A percentile compares a stretch with the other conserved stretches of the same genome.
Conservation (phyloP, 2,329 filamentous ascomycete species). For the Arthrobotrys musiformis region DNA sequence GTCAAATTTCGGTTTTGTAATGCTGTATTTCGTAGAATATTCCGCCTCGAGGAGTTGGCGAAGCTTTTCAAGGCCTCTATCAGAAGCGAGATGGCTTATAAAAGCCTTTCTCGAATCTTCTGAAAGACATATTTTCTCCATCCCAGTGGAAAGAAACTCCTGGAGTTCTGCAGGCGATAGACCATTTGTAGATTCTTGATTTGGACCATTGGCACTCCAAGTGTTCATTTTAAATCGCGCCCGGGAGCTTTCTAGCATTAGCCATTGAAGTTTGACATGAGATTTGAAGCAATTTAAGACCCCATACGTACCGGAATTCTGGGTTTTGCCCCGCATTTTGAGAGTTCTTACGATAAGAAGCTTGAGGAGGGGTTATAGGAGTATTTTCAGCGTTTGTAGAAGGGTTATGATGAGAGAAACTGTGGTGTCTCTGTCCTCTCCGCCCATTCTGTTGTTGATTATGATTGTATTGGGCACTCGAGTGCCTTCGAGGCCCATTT, state of each 20-base stretch:
- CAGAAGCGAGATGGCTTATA: constrained; percentile 23
- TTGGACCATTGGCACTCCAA: not conserved
- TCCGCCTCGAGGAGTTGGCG: constrained; percentile 40
- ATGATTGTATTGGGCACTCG: not conserved
- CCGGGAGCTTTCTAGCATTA: constrained; percentile 3
- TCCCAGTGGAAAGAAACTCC: constrained; percentile 36
- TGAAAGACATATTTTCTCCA: constrained; percentile 20
- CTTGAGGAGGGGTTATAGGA: not conserved
- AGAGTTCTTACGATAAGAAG: not conserved
- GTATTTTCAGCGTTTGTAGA: no score
- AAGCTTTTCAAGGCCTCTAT: constrained; percentile 27
- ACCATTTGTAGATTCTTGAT: not conserved
- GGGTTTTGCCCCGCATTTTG: not conserved
- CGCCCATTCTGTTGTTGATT: not conserved
- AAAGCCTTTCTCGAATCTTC: constrained; percentile 31
- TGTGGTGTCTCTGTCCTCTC: not conserved
- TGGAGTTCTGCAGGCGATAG: constrained; percentile 30
- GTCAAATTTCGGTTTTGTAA: constrained; percentile 33
- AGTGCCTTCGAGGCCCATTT: not conserved
- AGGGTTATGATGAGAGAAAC: not conserved
- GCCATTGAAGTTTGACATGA: not conserved
- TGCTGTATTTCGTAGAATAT: constrained; percentile 32
- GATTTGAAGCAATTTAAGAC: not conserved
- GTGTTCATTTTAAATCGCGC: constrained; percentile 23
- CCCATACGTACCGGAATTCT: constrained; percentile 1